Base-by-base conservation (phyloP, 805 yeast genomes). In the Ascoidea asiatica region DNA sequence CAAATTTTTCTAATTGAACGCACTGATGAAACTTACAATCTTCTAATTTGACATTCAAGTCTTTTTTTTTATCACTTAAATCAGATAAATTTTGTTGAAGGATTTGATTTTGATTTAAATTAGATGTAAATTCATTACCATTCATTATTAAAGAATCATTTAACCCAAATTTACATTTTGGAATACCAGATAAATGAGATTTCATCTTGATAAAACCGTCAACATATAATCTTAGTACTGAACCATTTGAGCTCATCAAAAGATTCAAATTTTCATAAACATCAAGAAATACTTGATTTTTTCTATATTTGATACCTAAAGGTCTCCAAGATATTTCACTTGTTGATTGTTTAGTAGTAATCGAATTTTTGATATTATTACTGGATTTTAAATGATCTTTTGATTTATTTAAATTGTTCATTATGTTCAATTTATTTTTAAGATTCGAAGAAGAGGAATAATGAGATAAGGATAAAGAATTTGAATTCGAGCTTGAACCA, bases 21-120 rank as follows among this genome's bases (percentile, higher is more conserved):
- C 95, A 84, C 53, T 85, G 90, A 60, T 87, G 95, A 61, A 87
- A 82, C 50, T 81, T 85, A 53, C 84, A 79, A 58, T 87, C 94
- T 52, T 81, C 85, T 8, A 88, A 62, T 0, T 69, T 55, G 4
- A 79, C 83, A 2, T 74, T 73, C 0, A 69, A 66, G 1, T 70
- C 69, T 2, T 73, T 70, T 42, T 58, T 59, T 17, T 67, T 66
- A 17, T 56, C 59, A 40, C 55, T 61, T 43, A 54, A 45, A 51
- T 56, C 60, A 39, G 50, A 53, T 11, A 44, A 41, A n/a, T 46
- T 52, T 3, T 48, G 50, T 19, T 39, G 44, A 39, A 29, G 35
- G 35, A 29, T 29, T 8, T 15, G 15, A 29, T 8, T 29, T n/a
- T n/a, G n/a, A n/a, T n/a, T n/a, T n/a, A n/a, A n/a, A 15, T 29